These are phyloP conservation scores for Podila epicladia DNA, from an alignment of 192 early-diverging fungal species.

Conservation along the genomic window DNA sequence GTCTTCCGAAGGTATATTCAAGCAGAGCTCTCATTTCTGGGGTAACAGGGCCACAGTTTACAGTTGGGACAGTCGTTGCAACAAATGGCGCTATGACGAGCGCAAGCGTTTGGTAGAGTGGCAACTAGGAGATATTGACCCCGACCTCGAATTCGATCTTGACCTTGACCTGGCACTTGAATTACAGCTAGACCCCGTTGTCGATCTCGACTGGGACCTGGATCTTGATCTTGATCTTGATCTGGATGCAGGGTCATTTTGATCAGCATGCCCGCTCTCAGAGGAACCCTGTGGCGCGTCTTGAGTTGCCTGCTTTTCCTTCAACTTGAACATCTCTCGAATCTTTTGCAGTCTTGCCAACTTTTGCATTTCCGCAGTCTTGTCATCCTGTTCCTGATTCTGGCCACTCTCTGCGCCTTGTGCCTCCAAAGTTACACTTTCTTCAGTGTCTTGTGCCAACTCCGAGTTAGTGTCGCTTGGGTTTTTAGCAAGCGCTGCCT, in stretches of 20 bases:
- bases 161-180: conserved; percentile 15
- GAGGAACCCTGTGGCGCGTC: background rate
- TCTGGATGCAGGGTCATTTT: background rate
- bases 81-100: background rate
- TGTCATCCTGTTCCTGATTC: background rate
- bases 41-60: background rate
- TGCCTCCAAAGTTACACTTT: no score
- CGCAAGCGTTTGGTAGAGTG: no score
- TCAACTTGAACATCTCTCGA: conserved; percentile 26
- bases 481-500: background rate
- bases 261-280: background rate
- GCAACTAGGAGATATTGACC: background rate
- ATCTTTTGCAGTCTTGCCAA: conserved; percentile 34
- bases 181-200: conserved; percentile 4
- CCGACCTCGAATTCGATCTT: conserved; percentile 10
- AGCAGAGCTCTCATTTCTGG: background rate
- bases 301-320: conserved; percentile 2
- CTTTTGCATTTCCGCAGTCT: conserved; percentile 23
- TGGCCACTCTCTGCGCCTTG: no score
- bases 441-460: background rate
- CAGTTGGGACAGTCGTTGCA: background rate
- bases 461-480: background rate
- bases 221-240: conserved; percentile 6
- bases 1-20: background rate
- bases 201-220: background rate